phyloP scores from a whole-genome alignment of 1,139 yeast genomes.

The Groenewaldozyma sp. region DNA sequence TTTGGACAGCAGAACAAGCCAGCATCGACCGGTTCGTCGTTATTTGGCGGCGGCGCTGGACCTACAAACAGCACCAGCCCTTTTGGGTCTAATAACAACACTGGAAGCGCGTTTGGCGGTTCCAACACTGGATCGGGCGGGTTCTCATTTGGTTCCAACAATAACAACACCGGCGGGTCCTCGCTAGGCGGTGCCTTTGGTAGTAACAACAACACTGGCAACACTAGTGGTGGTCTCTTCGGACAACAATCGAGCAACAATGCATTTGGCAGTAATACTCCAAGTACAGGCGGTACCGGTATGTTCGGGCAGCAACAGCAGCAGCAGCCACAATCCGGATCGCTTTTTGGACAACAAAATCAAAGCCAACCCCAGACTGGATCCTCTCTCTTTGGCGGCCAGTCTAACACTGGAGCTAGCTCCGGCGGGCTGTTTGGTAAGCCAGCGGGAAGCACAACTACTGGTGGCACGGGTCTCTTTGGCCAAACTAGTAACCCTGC shows the following conservation, averaged over 20 bases:
- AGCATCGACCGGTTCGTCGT: slow-evolving; percentile 22
- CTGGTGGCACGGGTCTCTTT: slow-evolving; percentile 27
- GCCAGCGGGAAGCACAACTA: slow-evolving; percentile 13
- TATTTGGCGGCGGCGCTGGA: slow-evolving; percentile 3
- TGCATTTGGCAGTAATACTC: slow-evolving; percentile 3
- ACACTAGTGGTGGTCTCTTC: slow-evolving; percentile 10
- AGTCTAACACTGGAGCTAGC: background rate
- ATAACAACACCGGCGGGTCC: slow-evolving; percentile 16
- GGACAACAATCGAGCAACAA: slow-evolving; percentile 1
- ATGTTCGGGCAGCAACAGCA: slow-evolving; percentile 21
- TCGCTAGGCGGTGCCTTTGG: slow-evolving; percentile 24
- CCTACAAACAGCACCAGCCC: slow-evolving; percentile 17
- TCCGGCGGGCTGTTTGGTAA: slow-evolving; percentile 14
- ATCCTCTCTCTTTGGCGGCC: slow-evolving; percentile 5
- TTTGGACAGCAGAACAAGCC: slow-evolving; percentile 25
- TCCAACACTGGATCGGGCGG: slow-evolving; percentile 2
- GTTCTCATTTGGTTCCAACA: slow-evolving; percentile 11
- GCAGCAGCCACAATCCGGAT: background rate
- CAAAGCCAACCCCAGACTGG: background rate
- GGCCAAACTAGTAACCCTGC: slow-evolving; percentile 12
- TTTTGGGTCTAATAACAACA: slow-evolving; percentile 16
- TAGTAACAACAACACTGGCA: slow-evolving; percentile 17
- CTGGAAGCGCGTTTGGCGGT: slow-evolving; percentile 12
- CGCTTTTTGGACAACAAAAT: background rate
- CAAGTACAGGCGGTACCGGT: slow-evolving; percentile 12